phyloP scores from a whole-genome alignment of 2,329 filamentous ascomycete genomes.

The Grosmannia clavigera region DNA sequence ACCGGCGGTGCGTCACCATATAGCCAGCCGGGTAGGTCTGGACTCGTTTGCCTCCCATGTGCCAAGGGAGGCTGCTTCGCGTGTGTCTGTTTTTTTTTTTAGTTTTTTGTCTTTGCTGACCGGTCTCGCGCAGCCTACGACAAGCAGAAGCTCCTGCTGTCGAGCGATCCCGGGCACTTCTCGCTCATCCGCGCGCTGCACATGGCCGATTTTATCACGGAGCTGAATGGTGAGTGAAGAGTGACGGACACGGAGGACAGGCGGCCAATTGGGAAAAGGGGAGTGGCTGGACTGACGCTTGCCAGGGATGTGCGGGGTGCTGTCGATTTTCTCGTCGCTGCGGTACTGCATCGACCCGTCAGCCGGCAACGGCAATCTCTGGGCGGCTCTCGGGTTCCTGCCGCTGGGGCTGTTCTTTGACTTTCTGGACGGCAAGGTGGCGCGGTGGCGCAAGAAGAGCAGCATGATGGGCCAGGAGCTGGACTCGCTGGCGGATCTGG shows the following conservation, averaged over 20 bases:
- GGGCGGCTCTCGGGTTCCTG: constrained; percentile 73
- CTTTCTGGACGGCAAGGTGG: constrained; percentile 94
- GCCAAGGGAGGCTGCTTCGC: neutral
- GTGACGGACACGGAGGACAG: constrained; percentile 17
- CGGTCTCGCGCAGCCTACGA: constrained; percentile 28
- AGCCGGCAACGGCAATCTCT: constrained; percentile 56
- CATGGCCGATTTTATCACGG: constrained; percentile 72
- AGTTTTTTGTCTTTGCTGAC: neutral
- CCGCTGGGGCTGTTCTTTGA: constrained; percentile 95
- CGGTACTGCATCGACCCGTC: constrained; percentile 72
- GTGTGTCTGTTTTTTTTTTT: too few relatives aligned
- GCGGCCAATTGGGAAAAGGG: neutral
- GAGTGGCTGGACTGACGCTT: neutral
- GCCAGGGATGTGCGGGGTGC: constrained; percentile 64
- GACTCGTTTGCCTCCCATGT: neutral
- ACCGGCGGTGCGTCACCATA: neutral
- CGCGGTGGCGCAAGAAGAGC: constrained; percentile 91
- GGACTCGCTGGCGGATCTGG: constrained; percentile 88
- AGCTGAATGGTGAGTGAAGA: constrained; percentile 59
- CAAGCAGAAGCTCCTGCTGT: constrained; percentile 65
- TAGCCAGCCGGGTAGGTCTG: neutral
- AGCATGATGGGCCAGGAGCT: constrained; percentile 97
- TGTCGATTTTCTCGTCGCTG: constrained; percentile 92
- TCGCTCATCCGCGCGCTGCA: constrained; percentile 57
- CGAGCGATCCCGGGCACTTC: constrained; percentile 61